These are phyloP conservation scores for Fusarium sp. DNA, from an alignment of 2,329 filamentous ascomycete species.

Conservation along the genomic window DNA sequence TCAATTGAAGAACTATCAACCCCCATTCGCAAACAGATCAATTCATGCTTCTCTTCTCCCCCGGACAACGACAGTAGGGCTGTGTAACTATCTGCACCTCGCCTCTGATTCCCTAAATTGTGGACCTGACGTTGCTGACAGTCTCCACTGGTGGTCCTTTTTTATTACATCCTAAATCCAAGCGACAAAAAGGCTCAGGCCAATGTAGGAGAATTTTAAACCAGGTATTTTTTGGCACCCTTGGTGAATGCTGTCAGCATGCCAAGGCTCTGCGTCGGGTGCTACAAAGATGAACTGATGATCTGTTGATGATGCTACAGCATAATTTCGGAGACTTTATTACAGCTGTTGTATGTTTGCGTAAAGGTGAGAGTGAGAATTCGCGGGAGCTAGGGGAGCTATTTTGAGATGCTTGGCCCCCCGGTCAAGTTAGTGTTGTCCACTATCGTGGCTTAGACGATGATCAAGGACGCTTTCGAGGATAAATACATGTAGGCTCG, in stretches of 20 bases:
- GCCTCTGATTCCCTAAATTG: conserved; percentile 18
- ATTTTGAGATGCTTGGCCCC: background rate
- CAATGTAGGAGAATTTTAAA: accelerated
- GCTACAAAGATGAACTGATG: background rate
- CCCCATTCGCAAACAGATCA: background rate
- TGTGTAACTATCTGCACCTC: conserved; percentile 23
- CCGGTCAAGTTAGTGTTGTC: background rate
- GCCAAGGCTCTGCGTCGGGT: background rate
- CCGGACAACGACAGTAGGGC: background rate
- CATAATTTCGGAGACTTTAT: background rate
- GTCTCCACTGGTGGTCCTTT: conserved; percentile 8
- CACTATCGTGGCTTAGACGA: conserved; percentile 9
- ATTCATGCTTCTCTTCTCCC: background rate
- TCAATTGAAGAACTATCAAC: background rate
- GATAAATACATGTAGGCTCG: background rate
- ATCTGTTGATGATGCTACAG: background rate
- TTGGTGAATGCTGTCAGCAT: background rate
- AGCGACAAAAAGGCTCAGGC: accelerated
- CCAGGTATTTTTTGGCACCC: background rate
- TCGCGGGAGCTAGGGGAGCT: background rate
- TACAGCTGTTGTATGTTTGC: background rate
- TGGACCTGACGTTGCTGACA: conserved; percentile 22
- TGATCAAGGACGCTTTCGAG: background rate
- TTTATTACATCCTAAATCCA: background rate
- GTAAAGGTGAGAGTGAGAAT: background rate